Percentiles rank a stretch among this genome's conserved stretches.
phyloP scores from a whole-genome alignment of 371 early-diverging fungal genomes.

The Synchytrium microbalum region DNA sequence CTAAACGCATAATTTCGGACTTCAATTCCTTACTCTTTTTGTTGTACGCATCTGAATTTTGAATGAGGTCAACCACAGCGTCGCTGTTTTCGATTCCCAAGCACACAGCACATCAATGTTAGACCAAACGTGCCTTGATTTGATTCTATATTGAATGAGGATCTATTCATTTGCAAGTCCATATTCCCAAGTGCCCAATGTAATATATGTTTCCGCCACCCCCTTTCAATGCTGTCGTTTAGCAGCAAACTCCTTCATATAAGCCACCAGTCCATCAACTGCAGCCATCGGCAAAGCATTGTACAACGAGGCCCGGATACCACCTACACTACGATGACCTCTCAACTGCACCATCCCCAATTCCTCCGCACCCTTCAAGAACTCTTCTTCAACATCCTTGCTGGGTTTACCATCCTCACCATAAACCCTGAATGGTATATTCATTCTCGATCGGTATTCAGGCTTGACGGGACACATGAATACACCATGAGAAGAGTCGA shows the following conservation, averaged over 20 bases:
- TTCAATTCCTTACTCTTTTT: no score
- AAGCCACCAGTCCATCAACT: conserved; percentile 62
- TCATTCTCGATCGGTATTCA: conserved; percentile 73
- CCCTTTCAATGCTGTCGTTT: neutral
- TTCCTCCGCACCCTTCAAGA: conserved; percentile 71
- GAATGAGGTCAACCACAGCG: no score
- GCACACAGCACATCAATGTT: no score
- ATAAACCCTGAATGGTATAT: conserved; percentile 77
- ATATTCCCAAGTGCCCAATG: no score
- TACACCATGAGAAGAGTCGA: conserved; percentile 53
- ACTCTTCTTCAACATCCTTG: conserved; percentile 68
- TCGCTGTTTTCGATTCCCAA: no score
- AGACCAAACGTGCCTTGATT: no score
- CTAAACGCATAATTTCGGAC: no score
- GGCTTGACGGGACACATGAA: conserved; percentile 63
- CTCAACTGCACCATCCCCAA: conserved; percentile 76
- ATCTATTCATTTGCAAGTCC: no score
- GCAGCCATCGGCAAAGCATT: conserved; percentile 85
- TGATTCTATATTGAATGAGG: no score
- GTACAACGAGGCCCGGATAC: conserved; percentile 87
- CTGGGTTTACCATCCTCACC: conserved; percentile 28
- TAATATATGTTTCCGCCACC: no score
- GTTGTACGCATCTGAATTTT: no score
- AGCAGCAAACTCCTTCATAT: conserved; percentile 63
- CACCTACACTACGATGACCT: conserved; percentile 87